These are phyloP conservation scores for Berkeleyomyces basicola DNA, from an alignment of 2,329 filamentous ascomycete species.

Conservation along the genomic window DNA sequence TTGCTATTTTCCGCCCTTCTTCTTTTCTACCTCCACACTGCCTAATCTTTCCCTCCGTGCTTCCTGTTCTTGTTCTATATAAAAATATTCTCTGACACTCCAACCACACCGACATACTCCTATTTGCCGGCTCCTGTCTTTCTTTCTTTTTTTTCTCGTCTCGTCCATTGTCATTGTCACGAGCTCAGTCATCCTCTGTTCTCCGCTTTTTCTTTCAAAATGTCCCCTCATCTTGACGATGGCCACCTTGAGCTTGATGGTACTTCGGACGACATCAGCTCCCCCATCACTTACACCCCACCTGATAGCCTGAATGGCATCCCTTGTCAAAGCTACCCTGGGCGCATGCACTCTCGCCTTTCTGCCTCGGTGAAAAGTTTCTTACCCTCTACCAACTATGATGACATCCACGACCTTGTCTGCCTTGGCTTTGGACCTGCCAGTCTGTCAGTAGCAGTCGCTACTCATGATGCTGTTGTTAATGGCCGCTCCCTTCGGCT, in stretches of 20 bases:
- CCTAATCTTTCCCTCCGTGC: not conserved
- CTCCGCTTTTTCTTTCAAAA: slow-evolving; percentile 4
- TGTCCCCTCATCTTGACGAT: slow-evolving; percentile 15
- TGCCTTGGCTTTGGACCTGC: slow-evolving; percentile 90
- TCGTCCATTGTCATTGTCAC: no score
- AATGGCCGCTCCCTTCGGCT: slow-evolving; percentile 25
- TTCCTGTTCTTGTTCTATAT: not conserved
- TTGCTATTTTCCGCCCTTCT: not conserved
- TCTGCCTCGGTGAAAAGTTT: slow-evolving; percentile 15
- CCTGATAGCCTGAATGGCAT: slow-evolving; percentile 2
- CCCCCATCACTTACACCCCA: slow-evolving; percentile 9
- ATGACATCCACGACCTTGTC: slow-evolving; percentile 65
- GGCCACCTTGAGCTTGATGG: slow-evolving; percentile 6
- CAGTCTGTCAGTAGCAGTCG: slow-evolving; percentile 74
- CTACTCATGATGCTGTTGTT: slow-evolving; percentile 64
- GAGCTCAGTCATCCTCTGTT: not conserved
- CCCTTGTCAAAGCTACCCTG: not conserved
- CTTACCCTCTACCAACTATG: slow-evolving; percentile 35
- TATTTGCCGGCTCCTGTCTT: not conserved
- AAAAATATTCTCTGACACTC: not conserved
- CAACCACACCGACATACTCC: no score
- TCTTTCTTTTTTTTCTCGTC: not conserved
- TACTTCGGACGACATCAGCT: slow-evolving; percentile 5
- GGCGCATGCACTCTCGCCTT: not conserved
- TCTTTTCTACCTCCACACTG: not conserved